Conservation (phyloP, 345 rosid species). For the Psidium guajava region DNA sequence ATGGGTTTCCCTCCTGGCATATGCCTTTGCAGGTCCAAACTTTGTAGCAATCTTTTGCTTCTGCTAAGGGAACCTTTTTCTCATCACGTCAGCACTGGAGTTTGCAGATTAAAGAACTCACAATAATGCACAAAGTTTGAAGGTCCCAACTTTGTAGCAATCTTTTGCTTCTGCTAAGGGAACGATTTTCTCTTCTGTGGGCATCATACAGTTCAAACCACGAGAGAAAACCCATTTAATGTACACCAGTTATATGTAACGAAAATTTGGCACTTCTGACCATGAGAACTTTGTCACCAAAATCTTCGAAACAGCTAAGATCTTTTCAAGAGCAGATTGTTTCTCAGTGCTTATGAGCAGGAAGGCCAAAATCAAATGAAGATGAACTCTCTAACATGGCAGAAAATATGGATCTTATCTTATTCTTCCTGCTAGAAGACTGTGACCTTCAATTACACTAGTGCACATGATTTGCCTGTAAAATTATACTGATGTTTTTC, state of each 20-base stretch:
- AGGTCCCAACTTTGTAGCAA: conserved; percentile 12
- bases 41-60: too few species aligned
- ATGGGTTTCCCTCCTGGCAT: conserved; percentile 18
- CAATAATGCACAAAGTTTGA: too few species aligned
- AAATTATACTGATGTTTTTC: background rate
- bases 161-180: conserved; percentile 12
- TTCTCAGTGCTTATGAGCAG: background rate
- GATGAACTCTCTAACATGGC: background rate
- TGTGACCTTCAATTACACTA: background rate
- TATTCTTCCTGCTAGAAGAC: background rate
- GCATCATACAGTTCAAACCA: background rate
- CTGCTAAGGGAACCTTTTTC: too few species aligned
- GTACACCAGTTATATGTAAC: background rate
- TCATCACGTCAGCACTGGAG: too few species aligned
- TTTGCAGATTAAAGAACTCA: too few species aligned
- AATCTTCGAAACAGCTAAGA: background rate
- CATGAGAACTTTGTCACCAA: background rate
- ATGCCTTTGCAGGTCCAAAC: conserved; percentile 21
- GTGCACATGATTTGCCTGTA: background rate
- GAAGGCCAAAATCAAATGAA: background rate
- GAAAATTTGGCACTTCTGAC: background rate
- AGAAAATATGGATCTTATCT: background rate
- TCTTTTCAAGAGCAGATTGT: background rate
- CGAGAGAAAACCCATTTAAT: background rate
- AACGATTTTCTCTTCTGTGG: background rate